A percentile compares a stretch with the other conserved stretches of the same genome.
These are phyloP conservation scores for Mycosphaerelloides madeirae DNA, from an alignment of 2,329 filamentous ascomycete genomes.

Conservation along the genomic window DNA sequence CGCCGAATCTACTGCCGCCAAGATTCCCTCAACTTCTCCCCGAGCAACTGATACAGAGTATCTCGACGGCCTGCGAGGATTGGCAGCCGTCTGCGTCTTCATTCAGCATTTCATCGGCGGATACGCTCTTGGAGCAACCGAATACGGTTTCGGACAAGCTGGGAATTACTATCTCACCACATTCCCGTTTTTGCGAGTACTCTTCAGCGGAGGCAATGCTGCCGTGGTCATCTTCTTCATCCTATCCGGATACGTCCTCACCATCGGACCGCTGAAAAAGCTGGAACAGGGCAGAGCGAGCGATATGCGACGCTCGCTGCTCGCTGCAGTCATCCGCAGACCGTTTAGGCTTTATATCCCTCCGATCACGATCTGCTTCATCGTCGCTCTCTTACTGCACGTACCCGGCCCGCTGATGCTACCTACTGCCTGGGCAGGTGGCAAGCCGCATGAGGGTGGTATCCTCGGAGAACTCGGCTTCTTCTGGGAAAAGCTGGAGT, in stretches of 20 bases:
- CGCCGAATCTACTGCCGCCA: too few relatives aligned
- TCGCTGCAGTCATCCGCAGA: slow-evolving; percentile 47
- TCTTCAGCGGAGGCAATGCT: slow-evolving; percentile 59
- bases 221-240: slow-evolving; percentile 52
- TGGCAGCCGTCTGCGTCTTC: slow-evolving; percentile 64
- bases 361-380: slow-evolving; percentile 40
- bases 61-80: slow-evolving; percentile 61
- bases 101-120: slow-evolving; percentile 55
- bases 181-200: slow-evolving; percentile 54
- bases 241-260: slow-evolving; percentile 49
- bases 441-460: background rate
- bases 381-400: slow-evolving; percentile 51
- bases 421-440: background rate
- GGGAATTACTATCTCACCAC: slow-evolving; percentile 46
- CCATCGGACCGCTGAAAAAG: slow-evolving; percentile 40
- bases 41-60: too few relatives aligned
- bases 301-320: slow-evolving; percentile 38
- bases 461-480: background rate
- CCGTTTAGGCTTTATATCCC: slow-evolving; percentile 49
- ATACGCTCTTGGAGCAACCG: slow-evolving; percentile 45
- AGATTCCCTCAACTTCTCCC: too few relatives aligned
- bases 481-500: slow-evolving; percentile 53
- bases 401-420: slow-evolving; percentile 19
- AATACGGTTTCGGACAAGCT: slow-evolving; percentile 51
- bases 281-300: slow-evolving; percentile 18